Conservation (phyloP, 2,329 filamentous ascomycete genomes). For the Aspergillus hiratsukae region DNA sequence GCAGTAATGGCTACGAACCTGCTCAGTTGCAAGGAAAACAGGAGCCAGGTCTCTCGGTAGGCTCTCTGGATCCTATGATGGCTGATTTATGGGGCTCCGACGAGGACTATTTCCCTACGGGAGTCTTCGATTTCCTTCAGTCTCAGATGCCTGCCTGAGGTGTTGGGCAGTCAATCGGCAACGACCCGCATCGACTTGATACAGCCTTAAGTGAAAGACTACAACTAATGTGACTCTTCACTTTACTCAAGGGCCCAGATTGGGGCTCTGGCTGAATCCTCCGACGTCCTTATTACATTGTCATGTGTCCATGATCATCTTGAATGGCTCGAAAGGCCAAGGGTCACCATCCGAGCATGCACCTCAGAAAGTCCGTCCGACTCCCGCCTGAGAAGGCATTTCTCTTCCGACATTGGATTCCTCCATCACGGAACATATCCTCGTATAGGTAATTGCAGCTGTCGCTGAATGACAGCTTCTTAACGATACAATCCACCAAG, state of each 20-base stretch:
- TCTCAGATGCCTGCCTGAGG: slow-evolving; percentile 38
- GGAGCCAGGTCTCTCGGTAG: slow-evolving; percentile 32
- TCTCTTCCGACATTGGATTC: not conserved
- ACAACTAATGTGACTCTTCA: not conserved
- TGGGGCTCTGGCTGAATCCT: not conserved
- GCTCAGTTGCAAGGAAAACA: slow-evolving; percentile 15
- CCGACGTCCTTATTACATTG: not conserved
- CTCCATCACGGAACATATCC: not conserved
- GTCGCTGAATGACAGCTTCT: not conserved
- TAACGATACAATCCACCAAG: not conserved
- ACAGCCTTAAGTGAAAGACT: too few species aligned
- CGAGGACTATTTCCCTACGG: slow-evolving; percentile 40
- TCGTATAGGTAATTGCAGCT: not conserved
- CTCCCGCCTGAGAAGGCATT: not conserved
- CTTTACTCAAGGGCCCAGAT: not conserved
- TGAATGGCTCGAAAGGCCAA: not conserved
- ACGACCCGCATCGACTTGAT: not conserved
- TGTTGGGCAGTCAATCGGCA: not conserved
- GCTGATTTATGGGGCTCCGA: slow-evolving; percentile 39
- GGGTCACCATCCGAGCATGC: not conserved
- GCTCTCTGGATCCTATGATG: slow-evolving; percentile 39
- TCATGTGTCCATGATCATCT: not conserved
- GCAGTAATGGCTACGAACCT: slow-evolving; percentile 28
- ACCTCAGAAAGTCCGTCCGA: not conserved
- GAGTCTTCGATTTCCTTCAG: slow-evolving; percentile 39